phyloP scores from a whole-genome alignment of 108 stramenopile species.

The Nannochloropsis salina region DNA sequence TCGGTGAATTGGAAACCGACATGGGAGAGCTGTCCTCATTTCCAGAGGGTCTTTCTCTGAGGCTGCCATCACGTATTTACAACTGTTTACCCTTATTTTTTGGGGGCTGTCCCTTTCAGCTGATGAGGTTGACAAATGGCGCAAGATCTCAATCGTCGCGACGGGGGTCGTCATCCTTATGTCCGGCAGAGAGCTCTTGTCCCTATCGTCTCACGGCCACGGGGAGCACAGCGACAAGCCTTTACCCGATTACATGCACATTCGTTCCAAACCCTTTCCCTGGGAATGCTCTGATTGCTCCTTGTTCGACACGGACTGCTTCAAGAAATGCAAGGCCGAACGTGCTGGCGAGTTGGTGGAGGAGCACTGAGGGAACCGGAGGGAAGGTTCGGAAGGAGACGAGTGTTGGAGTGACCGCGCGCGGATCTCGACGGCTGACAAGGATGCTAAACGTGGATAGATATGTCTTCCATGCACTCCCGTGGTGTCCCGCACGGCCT shows the following conservation, averaged over 20 bases:
- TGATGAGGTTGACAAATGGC: conserved; percentile 72
- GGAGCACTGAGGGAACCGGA: background rate
- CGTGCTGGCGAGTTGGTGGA: conserved; percentile 50
- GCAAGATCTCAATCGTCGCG: conserved; percentile 70
- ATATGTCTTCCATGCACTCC: too few species aligned
- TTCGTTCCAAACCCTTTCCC: conserved; percentile 85
- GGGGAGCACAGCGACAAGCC: conserved; percentile 51
- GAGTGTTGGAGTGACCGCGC: too few species aligned
- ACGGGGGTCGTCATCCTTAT: conserved; percentile 60
- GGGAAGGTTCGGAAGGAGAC: too few species aligned
- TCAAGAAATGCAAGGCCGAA: conserved; percentile 86
- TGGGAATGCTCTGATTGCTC: conserved; percentile 87
- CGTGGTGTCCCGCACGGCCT: too few species aligned
- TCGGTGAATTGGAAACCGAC: too few species aligned
- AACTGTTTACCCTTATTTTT: too few species aligned
- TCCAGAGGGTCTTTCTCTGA: too few species aligned
- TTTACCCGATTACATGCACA: conserved; percentile 76
- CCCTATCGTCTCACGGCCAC: conserved; percentile 63
- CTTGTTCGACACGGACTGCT: conserved; percentile 78
- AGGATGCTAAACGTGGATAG: too few species aligned
- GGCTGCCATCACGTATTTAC: too few species aligned
- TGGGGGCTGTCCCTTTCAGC: background rate
- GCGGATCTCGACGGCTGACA: too few species aligned
- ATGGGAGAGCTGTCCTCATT: too few species aligned
- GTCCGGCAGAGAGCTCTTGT: conserved; percentile 60